Percentiles rank a stretch among this genome's conserved stretches.
These are phyloP conservation scores for Scheffersomyces segobiensis DNA, from an alignment of 1,139 yeast species.

Conservation along the genomic window DNA sequence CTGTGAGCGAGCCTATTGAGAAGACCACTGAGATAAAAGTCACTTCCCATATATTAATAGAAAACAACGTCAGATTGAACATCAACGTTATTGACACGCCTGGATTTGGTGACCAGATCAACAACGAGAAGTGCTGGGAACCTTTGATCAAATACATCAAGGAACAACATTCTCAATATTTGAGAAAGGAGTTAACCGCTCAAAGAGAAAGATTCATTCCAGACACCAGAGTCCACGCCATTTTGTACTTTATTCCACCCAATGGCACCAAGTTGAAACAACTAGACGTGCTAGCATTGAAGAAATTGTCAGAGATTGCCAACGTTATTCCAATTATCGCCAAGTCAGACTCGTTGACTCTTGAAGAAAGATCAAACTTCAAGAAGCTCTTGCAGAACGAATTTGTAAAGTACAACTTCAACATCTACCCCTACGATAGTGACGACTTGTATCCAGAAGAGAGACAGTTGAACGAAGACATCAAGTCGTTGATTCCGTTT, in stretches of 20 bases:
- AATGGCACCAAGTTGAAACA: conserved; percentile 78
- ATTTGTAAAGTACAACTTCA: conserved; percentile 70
- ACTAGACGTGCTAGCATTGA: conserved; percentile 80
- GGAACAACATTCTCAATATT: conserved; percentile 92
- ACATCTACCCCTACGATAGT: conserved; percentile 83
- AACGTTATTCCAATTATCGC: conserved; percentile 96
- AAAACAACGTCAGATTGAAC: conserved; percentile 84
- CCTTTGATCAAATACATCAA: conserved; percentile 93
- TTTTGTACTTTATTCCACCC: conserved; percentile 88
- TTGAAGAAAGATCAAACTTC: conserved; percentile 78
- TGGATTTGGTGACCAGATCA: conserved; percentile 95
- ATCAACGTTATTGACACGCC: conserved; percentile 93
- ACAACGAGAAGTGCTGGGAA: conserved; percentile 96
- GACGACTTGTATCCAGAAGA: conserved; percentile 78
- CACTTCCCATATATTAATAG: conserved; percentile 65
- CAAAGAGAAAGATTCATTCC: conserved; percentile 81
- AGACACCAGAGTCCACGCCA: conserved; percentile 95
- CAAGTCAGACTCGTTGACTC: conserved; percentile 84
- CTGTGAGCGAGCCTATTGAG: conserved; percentile 69
- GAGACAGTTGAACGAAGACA: conserved; percentile 73
- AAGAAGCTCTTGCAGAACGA: conserved; percentile 78
- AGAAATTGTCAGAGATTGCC: conserved; percentile 83
- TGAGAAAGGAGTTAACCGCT: conserved; percentile 95
- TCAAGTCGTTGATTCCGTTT: conserved; percentile 83
- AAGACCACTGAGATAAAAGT: conserved; percentile 88